Percentiles rank a stretch among this genome's conserved stretches.
These are phyloP conservation scores for Byssothecium circinans DNA, from an alignment of 2,329 filamentous ascomycete species.

Conservation along the genomic window DNA sequence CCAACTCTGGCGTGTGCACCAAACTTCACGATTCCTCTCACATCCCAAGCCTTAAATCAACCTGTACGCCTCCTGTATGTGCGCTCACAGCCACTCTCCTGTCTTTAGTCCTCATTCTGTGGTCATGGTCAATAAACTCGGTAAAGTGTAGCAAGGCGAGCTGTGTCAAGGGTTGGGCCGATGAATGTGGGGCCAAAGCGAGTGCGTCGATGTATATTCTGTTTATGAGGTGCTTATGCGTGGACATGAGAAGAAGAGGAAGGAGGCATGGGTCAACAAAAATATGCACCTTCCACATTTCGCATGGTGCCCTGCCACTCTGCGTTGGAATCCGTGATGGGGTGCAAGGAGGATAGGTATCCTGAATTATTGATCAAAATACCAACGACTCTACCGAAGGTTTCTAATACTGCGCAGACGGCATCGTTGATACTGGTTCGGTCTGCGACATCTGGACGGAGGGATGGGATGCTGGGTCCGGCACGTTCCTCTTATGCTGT, in stretches of 20 bases:
- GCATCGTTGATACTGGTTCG: conserved; percentile 43
- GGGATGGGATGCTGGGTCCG: conserved; percentile 40
- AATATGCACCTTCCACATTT: conserved; percentile 55
- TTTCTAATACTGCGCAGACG: conserved; percentile 31
- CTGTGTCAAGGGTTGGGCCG: conserved; percentile 53
- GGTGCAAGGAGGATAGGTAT: conserved; percentile 29
- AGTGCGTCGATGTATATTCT: conserved; percentile 49
- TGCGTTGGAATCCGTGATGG: conserved; percentile 42
- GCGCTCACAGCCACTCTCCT: conserved; percentile 23
- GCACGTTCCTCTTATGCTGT: conserved; percentile 35
- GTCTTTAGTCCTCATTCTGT: conserved; percentile 15
- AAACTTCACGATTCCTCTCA: conserved; percentile 11
- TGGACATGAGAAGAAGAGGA: conserved; percentile 44
- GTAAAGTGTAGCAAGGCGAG: conserved; percentile 54
- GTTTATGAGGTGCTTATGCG: conserved; percentile 45
- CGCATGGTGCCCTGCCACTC: conserved; percentile 48
- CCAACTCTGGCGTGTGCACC: conserved; percentile 28
- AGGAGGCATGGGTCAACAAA: conserved; percentile 49
- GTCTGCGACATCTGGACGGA: conserved; percentile 51
- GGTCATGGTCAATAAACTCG: conserved; percentile 52
- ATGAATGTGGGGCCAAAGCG: not conserved
- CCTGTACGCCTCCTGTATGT: conserved; percentile 30
- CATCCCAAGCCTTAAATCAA: conserved; percentile 11
- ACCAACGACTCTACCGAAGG: conserved; percentile 38
- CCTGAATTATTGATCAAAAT: conserved; percentile 55